phyloP scores from a whole-genome alignment of 2,329 filamentous ascomycete genomes.

The Venturia carpophila region DNA sequence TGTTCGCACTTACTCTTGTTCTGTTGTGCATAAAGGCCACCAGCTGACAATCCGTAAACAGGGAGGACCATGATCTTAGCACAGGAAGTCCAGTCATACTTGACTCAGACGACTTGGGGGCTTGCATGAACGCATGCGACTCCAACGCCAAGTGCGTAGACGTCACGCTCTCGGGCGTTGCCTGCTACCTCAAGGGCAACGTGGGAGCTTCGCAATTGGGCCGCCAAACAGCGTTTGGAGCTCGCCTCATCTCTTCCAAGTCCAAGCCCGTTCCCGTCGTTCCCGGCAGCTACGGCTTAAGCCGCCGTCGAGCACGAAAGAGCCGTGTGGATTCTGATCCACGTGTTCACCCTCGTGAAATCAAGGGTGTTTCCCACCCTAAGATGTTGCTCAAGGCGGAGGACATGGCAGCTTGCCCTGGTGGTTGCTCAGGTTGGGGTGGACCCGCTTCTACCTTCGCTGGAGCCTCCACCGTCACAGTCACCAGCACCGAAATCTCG shows the following conservation, averaged over 20 bases:
- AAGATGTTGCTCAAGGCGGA: not conserved
- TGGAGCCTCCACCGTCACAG: not conserved
- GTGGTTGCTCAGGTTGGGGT: slow-evolving; percentile 1
- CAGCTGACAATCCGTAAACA: not conserved
- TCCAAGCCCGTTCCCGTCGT: not conserved
- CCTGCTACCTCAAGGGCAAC: slow-evolving; percentile 26
- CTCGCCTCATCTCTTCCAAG: not conserved
- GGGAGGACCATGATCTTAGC: not conserved
- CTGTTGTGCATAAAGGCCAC: not conserved
- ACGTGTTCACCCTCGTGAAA: not conserved
- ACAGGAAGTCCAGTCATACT: not conserved
- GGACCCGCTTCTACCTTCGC: not conserved
- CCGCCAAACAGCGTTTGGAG: not conserved
- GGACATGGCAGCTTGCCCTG: not conserved
- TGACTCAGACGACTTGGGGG: not conserved
- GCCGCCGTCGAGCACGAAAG: slow-evolving; percentile 16
- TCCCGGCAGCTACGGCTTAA: too few species aligned
- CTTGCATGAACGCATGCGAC: slow-evolving; percentile 25
- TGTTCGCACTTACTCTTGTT: too few species aligned
- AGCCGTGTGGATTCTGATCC: not conserved
- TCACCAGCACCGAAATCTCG: not conserved
- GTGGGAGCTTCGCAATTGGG: slow-evolving; percentile 14
- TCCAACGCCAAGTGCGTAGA: slow-evolving; percentile 23
- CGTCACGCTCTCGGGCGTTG: slow-evolving; percentile 22
- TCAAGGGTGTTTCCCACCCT: not conserved